These are phyloP conservation scores for Pyrenophora graminea DNA, from an alignment of 2,329 filamentous ascomycete genomes.

Conservation along the genomic window DNA sequence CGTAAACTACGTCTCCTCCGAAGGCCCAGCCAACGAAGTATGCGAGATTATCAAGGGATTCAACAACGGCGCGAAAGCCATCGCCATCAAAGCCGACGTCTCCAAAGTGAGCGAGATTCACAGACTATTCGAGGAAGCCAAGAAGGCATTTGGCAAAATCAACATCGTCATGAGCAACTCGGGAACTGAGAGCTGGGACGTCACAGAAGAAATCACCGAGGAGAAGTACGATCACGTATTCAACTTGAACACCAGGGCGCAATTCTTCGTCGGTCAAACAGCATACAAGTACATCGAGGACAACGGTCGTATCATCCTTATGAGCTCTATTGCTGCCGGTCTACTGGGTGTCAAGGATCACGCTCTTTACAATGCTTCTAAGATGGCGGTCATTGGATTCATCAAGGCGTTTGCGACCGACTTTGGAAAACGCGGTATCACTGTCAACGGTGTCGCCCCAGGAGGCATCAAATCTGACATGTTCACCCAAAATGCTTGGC, in stretches of 20 bases:
- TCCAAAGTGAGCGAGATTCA: constrained; percentile 61
- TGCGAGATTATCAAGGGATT: constrained; percentile 51
- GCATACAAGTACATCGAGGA: constrained; percentile 71
- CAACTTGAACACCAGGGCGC: constrained; percentile 68
- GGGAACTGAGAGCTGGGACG: constrained; percentile 69
- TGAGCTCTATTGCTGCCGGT: constrained; percentile 71
- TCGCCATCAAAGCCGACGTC: constrained; percentile 65
- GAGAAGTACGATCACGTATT: constrained; percentile 75
- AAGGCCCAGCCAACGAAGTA: constrained; percentile 55
- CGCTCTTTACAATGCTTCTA: constrained; percentile 71
- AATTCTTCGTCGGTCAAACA: constrained; percentile 79
- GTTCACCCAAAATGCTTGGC: constrained; percentile 69
- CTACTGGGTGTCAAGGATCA: constrained; percentile 72
- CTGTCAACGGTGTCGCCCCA: constrained; percentile 73
- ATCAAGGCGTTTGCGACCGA: constrained; percentile 73
- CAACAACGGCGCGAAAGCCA: constrained; percentile 56
- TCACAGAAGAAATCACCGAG: constrained; percentile 69
- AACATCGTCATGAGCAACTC: constrained; percentile 58
- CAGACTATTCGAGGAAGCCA: constrained; percentile 56
- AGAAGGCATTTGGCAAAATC: constrained; percentile 50
- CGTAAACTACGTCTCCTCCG: constrained; percentile 66
- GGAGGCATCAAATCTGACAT: constrained; percentile 78
- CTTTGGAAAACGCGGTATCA: constrained; percentile 69
- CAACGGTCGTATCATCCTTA: constrained; percentile 74
- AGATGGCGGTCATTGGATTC: constrained; percentile 74